phyloP scores from a whole-genome alignment of 176 grass and related monocot species.

The Panicum miliaceum region DNA sequence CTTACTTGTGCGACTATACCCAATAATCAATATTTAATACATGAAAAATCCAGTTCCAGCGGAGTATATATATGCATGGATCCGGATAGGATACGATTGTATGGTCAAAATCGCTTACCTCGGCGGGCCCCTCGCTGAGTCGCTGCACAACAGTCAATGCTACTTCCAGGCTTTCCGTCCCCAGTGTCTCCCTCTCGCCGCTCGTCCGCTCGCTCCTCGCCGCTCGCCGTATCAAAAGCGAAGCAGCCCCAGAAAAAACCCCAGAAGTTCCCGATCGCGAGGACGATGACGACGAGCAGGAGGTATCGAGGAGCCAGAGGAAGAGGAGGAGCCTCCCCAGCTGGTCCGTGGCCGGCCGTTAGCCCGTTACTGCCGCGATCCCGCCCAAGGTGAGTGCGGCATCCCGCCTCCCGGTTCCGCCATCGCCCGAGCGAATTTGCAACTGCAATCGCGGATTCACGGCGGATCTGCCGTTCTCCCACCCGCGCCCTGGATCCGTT shows the following conservation, averaged over 20 bases:
- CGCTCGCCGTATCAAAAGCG: neutral
- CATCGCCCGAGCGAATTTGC: neutral
- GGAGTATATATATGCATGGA: no score
- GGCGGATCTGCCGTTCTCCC: neutral
- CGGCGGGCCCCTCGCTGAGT: neutral
- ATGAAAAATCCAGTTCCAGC: neutral
- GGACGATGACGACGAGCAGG: neutral
- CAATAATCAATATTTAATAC: neutral
- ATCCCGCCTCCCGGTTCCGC: neutral
- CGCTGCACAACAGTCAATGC: neutral
- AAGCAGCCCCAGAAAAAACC: neutral
- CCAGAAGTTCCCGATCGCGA: neutral
- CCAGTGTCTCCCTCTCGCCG: neutral
- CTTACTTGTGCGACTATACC: neutral
- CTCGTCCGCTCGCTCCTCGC: neutral
- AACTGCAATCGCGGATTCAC: neutral
- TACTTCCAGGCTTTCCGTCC: neutral
- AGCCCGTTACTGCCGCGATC: neutral
- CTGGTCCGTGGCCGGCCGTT: neutral
- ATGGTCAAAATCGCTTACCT: neutral
- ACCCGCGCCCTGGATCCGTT: neutral
- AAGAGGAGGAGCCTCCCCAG: neutral
- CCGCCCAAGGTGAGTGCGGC: conserved; percentile 37
- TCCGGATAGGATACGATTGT: no score
- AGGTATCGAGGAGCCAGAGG: neutral